phyloP scores from a whole-genome alignment of 148 eudicot species.

The Vaccinium darrowii region DNA sequence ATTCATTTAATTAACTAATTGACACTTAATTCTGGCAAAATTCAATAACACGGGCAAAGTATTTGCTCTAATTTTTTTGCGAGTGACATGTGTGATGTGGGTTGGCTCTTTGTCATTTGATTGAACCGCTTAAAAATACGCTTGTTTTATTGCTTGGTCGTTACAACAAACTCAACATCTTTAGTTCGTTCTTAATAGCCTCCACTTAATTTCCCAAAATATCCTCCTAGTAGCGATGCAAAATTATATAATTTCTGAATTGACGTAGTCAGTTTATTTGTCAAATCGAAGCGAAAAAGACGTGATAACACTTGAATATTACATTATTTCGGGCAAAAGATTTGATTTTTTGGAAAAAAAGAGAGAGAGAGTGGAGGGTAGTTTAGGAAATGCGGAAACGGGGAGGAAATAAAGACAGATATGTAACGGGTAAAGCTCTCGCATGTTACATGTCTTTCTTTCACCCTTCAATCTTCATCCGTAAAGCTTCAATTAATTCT shows the following conservation, averaged over 20 bases:
- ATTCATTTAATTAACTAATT: background rate
- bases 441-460: slow-evolving; percentile 35
- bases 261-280: background rate
- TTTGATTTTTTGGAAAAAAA: background rate
- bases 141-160: background rate
- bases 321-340: background rate
- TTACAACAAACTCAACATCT: slow-evolving; percentile 16
- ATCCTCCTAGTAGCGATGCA: background rate
- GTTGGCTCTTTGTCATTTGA: background rate
- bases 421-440: slow-evolving; percentile 23
- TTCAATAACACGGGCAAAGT: background rate
- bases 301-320: background rate
- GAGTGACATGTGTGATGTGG: background rate
- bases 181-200: background rate
- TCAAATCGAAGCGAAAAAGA: background rate
- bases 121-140: too few species aligned
- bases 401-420: slow-evolving; percentile 20
- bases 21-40: background rate
- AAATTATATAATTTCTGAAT: background rate
- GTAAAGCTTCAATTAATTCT: slow-evolving; percentile 20
- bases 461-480: slow-evolving; percentile 14
- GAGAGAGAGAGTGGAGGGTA: background rate
- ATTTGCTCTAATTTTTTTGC: background rate
- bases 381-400: slow-evolving; percentile 7
- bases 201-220: background rate